Evolutionary conservation across 345 rosid genomes (phyloP), one percentile per base, ranked within the genome.

Genomic region (Noccaea caerulescens): DNA sequence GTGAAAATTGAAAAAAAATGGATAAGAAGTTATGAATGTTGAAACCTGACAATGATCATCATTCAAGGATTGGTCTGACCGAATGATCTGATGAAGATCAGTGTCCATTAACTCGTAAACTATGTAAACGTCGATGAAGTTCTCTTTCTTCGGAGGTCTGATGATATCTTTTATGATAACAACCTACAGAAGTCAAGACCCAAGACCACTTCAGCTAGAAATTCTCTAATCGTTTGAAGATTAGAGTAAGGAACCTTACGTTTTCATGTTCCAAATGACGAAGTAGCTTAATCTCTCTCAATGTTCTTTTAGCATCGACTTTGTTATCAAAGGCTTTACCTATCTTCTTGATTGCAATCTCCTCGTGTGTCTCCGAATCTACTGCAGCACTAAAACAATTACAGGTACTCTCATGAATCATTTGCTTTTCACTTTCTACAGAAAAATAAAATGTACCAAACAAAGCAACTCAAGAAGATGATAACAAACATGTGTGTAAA

Each of bases 281-380:
- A 72, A 85, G 89, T 51, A 85, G 79, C 84, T 85, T 85, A 59
- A 85, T 83, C 79, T 85, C 89, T 56, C 89, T 78, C 27, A 85
- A 45, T 0, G 86, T 83, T 34, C 85, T 44, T 55, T 85, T 85
- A 53, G 89, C 86, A 73, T 83, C 86, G n/a, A 83, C 82, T 32
- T 82, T 77, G 49, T 83, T 83, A 30, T 77, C 83, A 60, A 85
- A 85, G 7, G 86, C 86, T 68, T 85, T 81, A 14, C 85, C 85
- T 59, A 85, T 73, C 82, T 85, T 85, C 82, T 85, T 85, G 12
- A 85, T 85, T 6, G 89, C 89, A 23, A 85, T 81, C 50, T 83
- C 83, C 23, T 85, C 85, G 0, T 69, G 54, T 11, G 86, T 85
- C 71, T 81, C 86, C 0, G 83, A 80, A 62, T 85, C 76, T 63